Percentiles rank a stretch among this genome's conserved stretches.
phyloP scores from a whole-genome alignment of 2,329 filamentous ascomycete species.

The Arachnomyces sp. region DNA sequence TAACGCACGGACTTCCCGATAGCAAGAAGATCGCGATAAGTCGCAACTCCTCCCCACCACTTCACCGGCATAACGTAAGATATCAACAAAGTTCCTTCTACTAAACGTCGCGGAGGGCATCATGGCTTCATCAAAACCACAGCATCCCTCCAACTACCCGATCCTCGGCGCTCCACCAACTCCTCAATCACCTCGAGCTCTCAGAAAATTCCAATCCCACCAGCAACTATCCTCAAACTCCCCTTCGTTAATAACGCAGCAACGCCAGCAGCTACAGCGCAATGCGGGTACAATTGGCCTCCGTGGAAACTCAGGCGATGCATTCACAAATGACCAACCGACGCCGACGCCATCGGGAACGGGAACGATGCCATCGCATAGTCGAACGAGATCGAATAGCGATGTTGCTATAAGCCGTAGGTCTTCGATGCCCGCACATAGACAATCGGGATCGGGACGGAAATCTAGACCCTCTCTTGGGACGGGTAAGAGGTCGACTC shows the following conservation, averaged over 20 bases:
- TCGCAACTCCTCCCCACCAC: too few relatives aligned
- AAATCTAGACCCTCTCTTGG: conserved; percentile 37
- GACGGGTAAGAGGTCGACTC: conserved; percentile 39
- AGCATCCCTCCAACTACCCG: conserved; percentile 7
- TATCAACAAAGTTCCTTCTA: too few relatives aligned
- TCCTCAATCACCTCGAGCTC: conserved; percentile 56
- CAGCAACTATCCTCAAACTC: conserved; percentile 51
- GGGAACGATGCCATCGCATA: conserved; percentile 20
- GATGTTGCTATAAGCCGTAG: conserved; percentile 49
- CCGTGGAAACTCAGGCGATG: conserved; percentile 8
- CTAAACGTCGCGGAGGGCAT: too few relatives aligned
- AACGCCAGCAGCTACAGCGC: conserved; percentile 41
- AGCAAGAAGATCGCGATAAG: too few relatives aligned
- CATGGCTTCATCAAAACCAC: too few relatives aligned
- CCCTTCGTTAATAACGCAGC: conserved; percentile 55
- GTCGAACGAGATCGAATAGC: conserved; percentile 62
- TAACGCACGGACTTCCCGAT: too few relatives aligned
- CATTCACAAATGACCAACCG: background rate
- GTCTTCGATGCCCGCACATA: conserved; percentile 16
- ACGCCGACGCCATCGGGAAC: conserved; percentile 18
- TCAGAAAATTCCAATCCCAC: conserved; percentile 68
- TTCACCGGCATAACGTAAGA: too few relatives aligned
- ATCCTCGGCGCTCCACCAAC: conserved; percentile 38
- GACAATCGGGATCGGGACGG: conserved; percentile 24
- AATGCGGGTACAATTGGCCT: conserved; percentile 17